phyloP scores from a whole-genome alignment of 2,329 filamentous ascomycete genomes.

The Pestalotiopsis sp. region DNA sequence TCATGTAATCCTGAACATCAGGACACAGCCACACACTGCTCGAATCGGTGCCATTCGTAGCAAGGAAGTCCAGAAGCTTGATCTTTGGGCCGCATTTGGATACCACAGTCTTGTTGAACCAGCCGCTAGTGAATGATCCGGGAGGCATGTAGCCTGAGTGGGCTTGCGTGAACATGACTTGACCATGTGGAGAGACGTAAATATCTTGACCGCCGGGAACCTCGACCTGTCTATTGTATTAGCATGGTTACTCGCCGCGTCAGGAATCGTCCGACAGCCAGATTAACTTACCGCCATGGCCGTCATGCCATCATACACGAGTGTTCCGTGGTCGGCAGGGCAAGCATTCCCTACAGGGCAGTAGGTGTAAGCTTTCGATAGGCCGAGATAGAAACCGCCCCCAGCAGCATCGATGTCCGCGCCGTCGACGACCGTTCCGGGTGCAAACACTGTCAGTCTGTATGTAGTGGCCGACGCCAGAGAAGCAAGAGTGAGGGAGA shows the following conservation, averaged over 20 bases:
- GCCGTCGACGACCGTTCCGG: slow-evolving; percentile 23
- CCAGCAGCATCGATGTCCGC: slow-evolving; percentile 24
- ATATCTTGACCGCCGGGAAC: slow-evolving; percentile 67
- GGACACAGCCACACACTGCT: slow-evolving; percentile 30
- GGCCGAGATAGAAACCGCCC: slow-evolving; percentile 25
- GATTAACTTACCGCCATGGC: slow-evolving; percentile 26
- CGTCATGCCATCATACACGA: slow-evolving; percentile 25
- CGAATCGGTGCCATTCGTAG: slow-evolving; percentile 27
- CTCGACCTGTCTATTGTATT: slow-evolving; percentile 36
- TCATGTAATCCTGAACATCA: slow-evolving; percentile 23
- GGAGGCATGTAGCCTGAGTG: slow-evolving; percentile 55
- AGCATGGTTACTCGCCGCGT: neutral
- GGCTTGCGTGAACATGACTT: slow-evolving; percentile 56
- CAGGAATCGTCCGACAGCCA: neutral
- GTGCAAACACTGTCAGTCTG: slow-evolving; percentile 28
- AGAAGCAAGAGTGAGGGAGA: slow-evolving; percentile 18
- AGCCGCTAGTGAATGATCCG: slow-evolving; percentile 53
- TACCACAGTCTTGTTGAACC: slow-evolving; percentile 36
- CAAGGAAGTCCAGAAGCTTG: slow-evolving; percentile 29
- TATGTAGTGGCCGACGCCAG: slow-evolving; percentile 24
- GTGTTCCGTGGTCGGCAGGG: slow-evolving; percentile 25
- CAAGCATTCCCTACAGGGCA: slow-evolving; percentile 24
- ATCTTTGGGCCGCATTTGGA: slow-evolving; percentile 26
- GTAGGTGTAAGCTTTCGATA: slow-evolving; percentile 26
- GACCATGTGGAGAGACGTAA: slow-evolving; percentile 57